Evolutionary conservation across 148 eudicot genomes (phyloP), one percentile per base, ranked within the genome.

Genomic region (Camellia japonica): DNA sequence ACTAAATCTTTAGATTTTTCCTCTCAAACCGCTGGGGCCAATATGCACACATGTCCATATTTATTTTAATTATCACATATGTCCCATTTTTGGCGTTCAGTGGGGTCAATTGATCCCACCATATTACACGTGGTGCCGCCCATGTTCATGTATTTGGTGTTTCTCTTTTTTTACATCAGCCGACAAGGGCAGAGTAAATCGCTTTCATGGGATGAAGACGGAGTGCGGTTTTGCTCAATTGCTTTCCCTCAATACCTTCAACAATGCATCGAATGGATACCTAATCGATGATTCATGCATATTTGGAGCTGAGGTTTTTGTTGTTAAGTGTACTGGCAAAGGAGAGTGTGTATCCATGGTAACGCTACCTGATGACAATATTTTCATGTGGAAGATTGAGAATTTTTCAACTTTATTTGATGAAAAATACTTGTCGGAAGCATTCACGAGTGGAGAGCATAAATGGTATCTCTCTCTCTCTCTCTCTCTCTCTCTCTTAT

Each of bases 251-350:
- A 42, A 14, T 1, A 18, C 38, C 18, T 58, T 74, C 64, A 56
- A 74, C 2, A 64, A 74, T 42, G 38, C 42, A 9, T n/a, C 76
- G 1, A 73, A 73, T 23, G 76, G 76, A 20, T 73, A 73, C 46
- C 44, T 73, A 13, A 4, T 20, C 6, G 16, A 55, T 8, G 76
- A 73, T 19, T 20, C 62, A 20, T 73, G 76, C 49, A 7, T 73
- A 3, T 55, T 73, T 55, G 77, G 77, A 19, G 77, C 77, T 9
- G 77, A 74, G 61, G 60, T 74, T 56, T 55, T 58, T 56, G 60
- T 74, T 38, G 16, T 74, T 12, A 56, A 74, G 23, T 51, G 19
- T 41, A 51, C 47, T 15, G 77, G 77, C 60, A 74, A 15, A 11
- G 77, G 77, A 10, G 77, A 74, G 63, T 58, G 63, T 19, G 38